Conservation (phyloP, 148 eudicot species). For the Dysphania ambrosioides region DNA sequence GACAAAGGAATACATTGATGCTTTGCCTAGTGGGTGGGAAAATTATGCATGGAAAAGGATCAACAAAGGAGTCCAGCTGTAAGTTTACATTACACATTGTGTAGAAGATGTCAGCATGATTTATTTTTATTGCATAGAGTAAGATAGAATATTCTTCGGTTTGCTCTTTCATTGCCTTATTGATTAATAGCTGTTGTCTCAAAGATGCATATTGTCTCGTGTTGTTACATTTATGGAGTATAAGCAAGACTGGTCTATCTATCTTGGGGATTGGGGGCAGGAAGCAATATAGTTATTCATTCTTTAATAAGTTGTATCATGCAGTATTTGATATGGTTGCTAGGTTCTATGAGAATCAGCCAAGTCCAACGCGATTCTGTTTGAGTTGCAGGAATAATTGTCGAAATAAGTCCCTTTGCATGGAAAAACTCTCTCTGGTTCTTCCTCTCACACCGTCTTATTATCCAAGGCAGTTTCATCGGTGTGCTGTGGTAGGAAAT, state of each 20-base stretch:
- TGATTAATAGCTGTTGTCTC: neutral
- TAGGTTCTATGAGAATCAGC: neutral
- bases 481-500: conserved; percentile 95
- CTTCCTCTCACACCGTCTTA: conserved; percentile 86
- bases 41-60: conserved; percentile 95
- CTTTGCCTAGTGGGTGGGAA: conserved; percentile 93
- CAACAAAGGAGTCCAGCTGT: conserved; percentile 87
- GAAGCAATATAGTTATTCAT: neutral
- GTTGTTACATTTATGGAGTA: neutral
- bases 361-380: conserved; percentile 17
- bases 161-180: conserved; percentile 1
- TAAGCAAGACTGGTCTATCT: neutral
- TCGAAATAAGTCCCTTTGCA: conserved; percentile 74
- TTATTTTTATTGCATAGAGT: neutral
- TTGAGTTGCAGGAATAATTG: conserved; percentile 62
- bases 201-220: neutral
- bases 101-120: neutral
- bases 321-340: neutral
- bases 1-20: conserved; percentile 86
- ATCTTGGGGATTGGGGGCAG: neutral
- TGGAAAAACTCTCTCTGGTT: conserved; percentile 89
- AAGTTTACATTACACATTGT: conserved; percentile 37
- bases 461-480: conserved; percentile 70
- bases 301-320: neutral
- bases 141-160: neutral